Conservation (phyloP, 2,329 filamentous ascomycete genomes). For the Gnomoniopsis smithogilvyi region DNA sequence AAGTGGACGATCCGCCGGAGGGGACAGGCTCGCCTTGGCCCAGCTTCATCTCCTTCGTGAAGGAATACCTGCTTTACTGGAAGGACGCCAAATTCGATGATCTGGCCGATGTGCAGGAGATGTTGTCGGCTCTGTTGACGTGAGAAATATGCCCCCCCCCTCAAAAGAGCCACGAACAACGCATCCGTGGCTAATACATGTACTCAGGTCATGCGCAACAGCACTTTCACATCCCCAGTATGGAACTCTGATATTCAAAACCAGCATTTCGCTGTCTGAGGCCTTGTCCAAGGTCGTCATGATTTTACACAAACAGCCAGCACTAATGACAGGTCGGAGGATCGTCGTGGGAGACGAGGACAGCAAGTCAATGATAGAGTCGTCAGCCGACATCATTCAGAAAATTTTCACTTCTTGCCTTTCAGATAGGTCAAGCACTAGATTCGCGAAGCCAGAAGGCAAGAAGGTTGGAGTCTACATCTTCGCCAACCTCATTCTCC, state of each 20-base stretch:
- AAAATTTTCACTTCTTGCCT: conserved; percentile 89
- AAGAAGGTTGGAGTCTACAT: conserved; percentile 87
- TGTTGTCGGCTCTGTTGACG: conserved; percentile 73
- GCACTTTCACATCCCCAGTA: conserved; percentile 77
- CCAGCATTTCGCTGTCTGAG: conserved; percentile 77
- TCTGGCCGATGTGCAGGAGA: conserved; percentile 69
- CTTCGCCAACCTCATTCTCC: conserved; percentile 86
- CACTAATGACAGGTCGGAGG: conserved; percentile 65
- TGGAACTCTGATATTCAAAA: conserved; percentile 78
- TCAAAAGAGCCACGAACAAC: neutral
- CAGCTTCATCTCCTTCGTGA: conserved; percentile 75
- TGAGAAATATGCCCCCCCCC: conserved; percentile 39
- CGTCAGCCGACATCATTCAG: conserved; percentile 83
- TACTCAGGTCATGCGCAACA: conserved; percentile 70
- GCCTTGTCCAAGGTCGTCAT: conserved; percentile 81
- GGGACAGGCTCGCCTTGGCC: conserved; percentile 69
- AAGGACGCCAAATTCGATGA: conserved; percentile 76
- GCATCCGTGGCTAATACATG: neutral
- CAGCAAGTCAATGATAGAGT: conserved; percentile 77
- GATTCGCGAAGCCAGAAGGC: conserved; percentile 69
- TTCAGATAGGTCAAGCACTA: conserved; percentile 70
- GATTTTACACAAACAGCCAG: conserved; percentile 75
- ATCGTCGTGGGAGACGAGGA: conserved; percentile 60
- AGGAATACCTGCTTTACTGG: conserved; percentile 77
- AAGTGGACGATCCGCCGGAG: conserved; percentile 61